Base-by-base conservation (phyloP, 768 basidiomycete genomes). In the Zangia roseola region DNA sequence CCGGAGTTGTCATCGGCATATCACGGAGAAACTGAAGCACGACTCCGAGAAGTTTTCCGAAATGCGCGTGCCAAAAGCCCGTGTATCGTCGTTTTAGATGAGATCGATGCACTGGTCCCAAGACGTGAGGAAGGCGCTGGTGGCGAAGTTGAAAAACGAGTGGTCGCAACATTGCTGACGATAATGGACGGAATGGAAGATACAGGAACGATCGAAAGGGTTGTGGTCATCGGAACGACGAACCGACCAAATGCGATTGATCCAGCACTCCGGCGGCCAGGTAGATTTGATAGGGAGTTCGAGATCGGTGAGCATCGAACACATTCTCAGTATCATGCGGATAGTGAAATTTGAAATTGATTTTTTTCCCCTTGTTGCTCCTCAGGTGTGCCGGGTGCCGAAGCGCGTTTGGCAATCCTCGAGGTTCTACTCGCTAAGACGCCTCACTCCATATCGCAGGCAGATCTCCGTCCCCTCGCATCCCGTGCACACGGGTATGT, bases 161-260 rank as follows among this genome's bases (percentile, higher is more conserved):
- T 98, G 0, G 97, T 98, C 4, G 94, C 97, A 19, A 97, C 93
- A 17, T 73, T 99, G 40, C 71, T 99, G 59, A 98, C 97, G 2
- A 80, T 97, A 49, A 82, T 99, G 72, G 97, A 99, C 64, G 97
- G 97, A 8, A 88, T 92, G 71, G 81, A 83, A 52, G 77, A 78
- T 20, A 62, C 60, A 17, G 65, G 69, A 5, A 67, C 68, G 19
- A 23, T 43, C 3, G 79, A 72, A 16, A 77, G 88, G 52, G 91
- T 99, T 12, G 88, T 98, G 5, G 91, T 99, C 30, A 90, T 99
- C 52, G 97, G 92, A 0, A 97, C 97, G 1, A 98, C 94, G 2
- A 97, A 97, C 66, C 76, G 94, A 19, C 94, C 91, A 6, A 97
- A 97, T 60, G 91, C 94, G 10, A 94, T 97, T 43, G 94, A 97